phyloP scores from a whole-genome alignment of 2,329 filamentous ascomycete species.

The Phialemoniopsis sp. region DNA sequence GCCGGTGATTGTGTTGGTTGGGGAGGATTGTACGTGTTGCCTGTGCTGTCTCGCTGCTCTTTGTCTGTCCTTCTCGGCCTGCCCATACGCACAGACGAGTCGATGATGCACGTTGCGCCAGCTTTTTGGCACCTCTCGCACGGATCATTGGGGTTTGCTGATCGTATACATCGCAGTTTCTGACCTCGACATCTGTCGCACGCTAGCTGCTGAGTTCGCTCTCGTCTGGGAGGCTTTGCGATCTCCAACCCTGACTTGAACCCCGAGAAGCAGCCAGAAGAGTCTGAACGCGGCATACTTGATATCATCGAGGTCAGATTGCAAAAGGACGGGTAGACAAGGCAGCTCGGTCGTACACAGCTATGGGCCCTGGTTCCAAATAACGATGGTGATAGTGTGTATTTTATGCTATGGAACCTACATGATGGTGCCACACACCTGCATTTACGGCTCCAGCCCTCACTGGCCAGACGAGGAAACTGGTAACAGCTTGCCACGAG shows the following conservation, averaged over 20 bases:
- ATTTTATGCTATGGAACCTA: no score
- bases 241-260: neutral
- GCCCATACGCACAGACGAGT: slow-evolving; percentile 3
- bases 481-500: no score
- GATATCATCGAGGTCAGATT: neutral
- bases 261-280: slow-evolving; percentile 1
- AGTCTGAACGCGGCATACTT: slow-evolving; percentile 1
- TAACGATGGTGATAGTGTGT: no score
- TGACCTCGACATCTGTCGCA: slow-evolving; percentile 1
- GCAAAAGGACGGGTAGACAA: neutral
- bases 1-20: neutral
- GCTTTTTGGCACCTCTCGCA: slow-evolving; percentile 3
- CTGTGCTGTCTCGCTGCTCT: slow-evolving; percentile 1
- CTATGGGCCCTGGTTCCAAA: no score
- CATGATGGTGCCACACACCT: no score
- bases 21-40: slow-evolving; percentile 1
- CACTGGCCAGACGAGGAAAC: no score
- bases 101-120: slow-evolving; percentile 3
- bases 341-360: no score
- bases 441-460: no score
- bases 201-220: slow-evolving; percentile 2
- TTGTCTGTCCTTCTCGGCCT: slow-evolving; percentile 2
- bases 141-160: neutral
- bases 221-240: slow-evolving; percentile 1
- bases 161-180: slow-evolving; percentile 1